These are phyloP conservation scores for Aspergillus sp. DNA, from an alignment of 2,329 filamentous ascomycete species.

Conservation along the genomic window DNA sequence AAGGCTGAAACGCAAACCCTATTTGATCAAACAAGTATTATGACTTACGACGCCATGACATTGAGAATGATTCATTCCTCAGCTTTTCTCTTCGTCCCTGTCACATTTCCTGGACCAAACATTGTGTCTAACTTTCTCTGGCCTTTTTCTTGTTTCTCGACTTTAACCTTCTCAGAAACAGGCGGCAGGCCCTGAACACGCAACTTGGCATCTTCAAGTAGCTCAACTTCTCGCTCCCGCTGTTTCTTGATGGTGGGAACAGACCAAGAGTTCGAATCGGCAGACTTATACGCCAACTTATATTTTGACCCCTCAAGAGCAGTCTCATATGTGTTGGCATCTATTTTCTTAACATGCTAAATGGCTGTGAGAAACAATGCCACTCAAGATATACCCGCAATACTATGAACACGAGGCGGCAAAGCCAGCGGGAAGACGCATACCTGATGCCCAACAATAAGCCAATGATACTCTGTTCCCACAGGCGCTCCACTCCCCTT, in stretches of 20 bases:
- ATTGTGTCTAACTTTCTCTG: constrained; percentile 33
- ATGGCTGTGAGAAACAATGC: neutral
- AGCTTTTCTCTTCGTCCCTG: constrained; percentile 21
- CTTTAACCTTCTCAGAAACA: constrained; percentile 35
- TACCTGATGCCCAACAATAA: constrained; percentile 37
- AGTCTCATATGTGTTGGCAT: constrained; percentile 39
- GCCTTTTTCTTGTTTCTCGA: constrained; percentile 31
- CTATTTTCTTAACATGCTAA: constrained; percentile 35
- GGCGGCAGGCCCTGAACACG: constrained; percentile 34
- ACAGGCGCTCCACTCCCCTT: constrained; percentile 35
- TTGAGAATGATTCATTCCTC: neutral
- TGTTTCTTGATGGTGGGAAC: constrained; percentile 36
- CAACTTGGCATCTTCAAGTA: constrained; percentile 35
- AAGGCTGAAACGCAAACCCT: neutral
- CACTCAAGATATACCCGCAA: neutral
- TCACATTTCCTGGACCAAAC: constrained; percentile 21
- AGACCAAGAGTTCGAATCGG: constrained; percentile 32
- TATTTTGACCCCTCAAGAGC: constrained; percentile 35
- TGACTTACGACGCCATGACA: neutral
- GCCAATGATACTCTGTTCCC: constrained; percentile 38
- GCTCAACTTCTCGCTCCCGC: constrained; percentile 32
- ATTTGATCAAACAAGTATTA: neutral
- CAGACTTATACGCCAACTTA: constrained; percentile 36
- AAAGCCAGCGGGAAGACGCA: neutral
- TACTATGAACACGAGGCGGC: neutral